These are phyloP conservation scores for Blastobotrys malaysiensis DNA, from an alignment of 1,139 yeast genomes.

Conservation along the genomic window DNA sequence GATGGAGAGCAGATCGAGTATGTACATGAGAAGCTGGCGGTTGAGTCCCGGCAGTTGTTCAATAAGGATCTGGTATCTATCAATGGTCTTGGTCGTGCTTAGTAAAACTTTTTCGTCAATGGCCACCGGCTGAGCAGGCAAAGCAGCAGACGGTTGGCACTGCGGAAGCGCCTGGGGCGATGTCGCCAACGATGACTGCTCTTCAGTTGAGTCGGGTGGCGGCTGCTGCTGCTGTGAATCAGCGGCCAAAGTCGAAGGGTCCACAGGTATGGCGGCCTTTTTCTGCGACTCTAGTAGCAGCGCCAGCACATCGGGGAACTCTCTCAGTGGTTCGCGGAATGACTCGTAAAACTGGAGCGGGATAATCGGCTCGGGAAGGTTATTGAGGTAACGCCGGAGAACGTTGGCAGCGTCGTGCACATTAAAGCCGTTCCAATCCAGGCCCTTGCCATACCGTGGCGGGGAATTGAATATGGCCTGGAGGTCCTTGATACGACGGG, in stretches of 20 bases:
- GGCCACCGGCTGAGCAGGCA: not conserved
- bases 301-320: constrained; percentile 37
- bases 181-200: not conserved
- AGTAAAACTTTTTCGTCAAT: not conserved
- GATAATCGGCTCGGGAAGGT: constrained; percentile 86
- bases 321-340: constrained; percentile 71
- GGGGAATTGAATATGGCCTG: constrained; percentile 80
- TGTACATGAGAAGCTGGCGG: constrained; percentile 79
- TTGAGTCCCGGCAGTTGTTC: constrained; percentile 62
- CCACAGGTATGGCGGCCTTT: not conserved
- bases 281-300: not conserved
- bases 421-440: constrained; percentile 87
- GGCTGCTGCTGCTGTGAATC: not conserved
- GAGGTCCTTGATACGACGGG: constrained; percentile 78
- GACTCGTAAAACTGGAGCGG: constrained; percentile 72
- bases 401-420: constrained; percentile 98
- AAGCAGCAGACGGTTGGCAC: not conserved
- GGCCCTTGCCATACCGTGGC: constrained; percentile 82
- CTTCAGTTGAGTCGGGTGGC: constrained; percentile 3
- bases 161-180: not conserved
- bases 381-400: constrained; percentile 76
- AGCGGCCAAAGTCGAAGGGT: not conserved
- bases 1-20: constrained; percentile 78
- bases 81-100: constrained; percentile 65
- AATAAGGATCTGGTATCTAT: constrained; percentile 64